A percentile compares a stretch with the other conserved stretches of the same genome.
phyloP scores from a whole-genome alignment of 805 yeast genomes.

The Metschnikowia cubensis region DNA sequence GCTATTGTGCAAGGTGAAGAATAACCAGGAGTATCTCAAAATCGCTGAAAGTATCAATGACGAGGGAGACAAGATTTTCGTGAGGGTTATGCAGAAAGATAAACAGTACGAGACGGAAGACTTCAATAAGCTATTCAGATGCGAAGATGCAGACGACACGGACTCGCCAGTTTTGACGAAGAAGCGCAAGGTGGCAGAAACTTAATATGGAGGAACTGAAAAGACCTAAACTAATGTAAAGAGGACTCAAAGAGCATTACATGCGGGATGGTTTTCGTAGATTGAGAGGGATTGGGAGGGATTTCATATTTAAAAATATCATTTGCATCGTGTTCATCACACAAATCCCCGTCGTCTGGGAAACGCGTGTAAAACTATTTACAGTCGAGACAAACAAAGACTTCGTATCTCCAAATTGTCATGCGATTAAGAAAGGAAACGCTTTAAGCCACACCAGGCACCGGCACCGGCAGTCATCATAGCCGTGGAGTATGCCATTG shows the following conservation, averaged over 20 bases:
- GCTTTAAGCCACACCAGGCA: slow-evolving; percentile 85
- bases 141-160: not conserved
- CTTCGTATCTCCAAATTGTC: slow-evolving; percentile 11
- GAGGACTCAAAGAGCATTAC: not conserved
- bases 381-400: slow-evolving; percentile 14
- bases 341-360: not conserved
- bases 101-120: slow-evolving; percentile 19
- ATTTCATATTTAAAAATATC: not conserved
- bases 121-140: slow-evolving; percentile 4
- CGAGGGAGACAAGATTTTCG: slow-evolving; percentile 34
- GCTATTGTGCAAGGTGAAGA: slow-evolving; percentile 51
- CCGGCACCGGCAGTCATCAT: slow-evolving; percentile 88
- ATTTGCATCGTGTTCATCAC: slow-evolving; percentile 6
- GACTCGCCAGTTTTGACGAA: not conserved
- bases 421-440: slow-evolving; percentile 21
- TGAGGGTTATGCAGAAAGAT: slow-evolving; percentile 32
- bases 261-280: not conserved
- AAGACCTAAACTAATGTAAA: not conserved
- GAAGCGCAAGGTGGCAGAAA: slow-evolving; percentile 1
- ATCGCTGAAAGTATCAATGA: slow-evolving; percentile 31
- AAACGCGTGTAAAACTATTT: slow-evolving; percentile 9
- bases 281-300: not conserved
- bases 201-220: not conserved
- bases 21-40: slow-evolving; percentile 45
- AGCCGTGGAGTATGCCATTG: slow-evolving; percentile 83